These are phyloP conservation scores for Arachnopeziza araneosa DNA, from an alignment of 2,329 filamentous ascomycete genomes.

Conservation along the genomic window DNA sequence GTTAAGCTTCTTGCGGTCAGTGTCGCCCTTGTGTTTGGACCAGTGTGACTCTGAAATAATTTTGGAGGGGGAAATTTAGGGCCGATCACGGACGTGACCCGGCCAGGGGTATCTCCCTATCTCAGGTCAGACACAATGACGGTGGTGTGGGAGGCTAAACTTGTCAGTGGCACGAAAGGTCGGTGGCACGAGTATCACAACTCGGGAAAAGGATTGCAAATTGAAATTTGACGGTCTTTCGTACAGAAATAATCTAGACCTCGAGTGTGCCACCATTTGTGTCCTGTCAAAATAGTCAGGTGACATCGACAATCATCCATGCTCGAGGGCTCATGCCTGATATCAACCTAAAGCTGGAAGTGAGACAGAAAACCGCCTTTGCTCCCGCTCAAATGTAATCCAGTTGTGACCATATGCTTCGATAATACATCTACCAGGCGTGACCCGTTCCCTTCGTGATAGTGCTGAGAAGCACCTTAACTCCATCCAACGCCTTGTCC, in stretches of 20 bases:
- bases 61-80: conserved; percentile 1
- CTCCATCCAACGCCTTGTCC: conserved; percentile 20
- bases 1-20: not conserved
- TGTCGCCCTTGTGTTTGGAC: conserved; percentile 2
- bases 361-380: not conserved
- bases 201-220: not conserved
- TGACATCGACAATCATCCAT: not conserved
- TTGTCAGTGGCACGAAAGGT: not conserved
- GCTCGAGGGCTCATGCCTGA: not conserved
- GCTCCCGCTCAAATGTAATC: not conserved
- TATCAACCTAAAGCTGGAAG: not conserved
- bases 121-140: not conserved
- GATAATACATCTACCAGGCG: not conserved
- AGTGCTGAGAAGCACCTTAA: conserved; percentile 4
- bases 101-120: not conserved
- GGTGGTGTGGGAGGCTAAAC: not conserved
- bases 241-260: not conserved
- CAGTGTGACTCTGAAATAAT: conserved; percentile 6
- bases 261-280: not conserved
- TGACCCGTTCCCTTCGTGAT: not conserved
- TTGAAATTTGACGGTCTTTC: not conserved
- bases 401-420: not conserved
- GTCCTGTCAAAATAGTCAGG: not conserved
- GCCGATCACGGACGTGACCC: conserved; percentile 9
- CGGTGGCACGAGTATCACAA: not conserved